A percentile compares a stretch with the other conserved stretches of the same genome.
These are phyloP conservation scores for Apiotrichum sp. DNA, from an alignment of 1,284 basidiomycete genomes.

Conservation along the genomic window DNA sequence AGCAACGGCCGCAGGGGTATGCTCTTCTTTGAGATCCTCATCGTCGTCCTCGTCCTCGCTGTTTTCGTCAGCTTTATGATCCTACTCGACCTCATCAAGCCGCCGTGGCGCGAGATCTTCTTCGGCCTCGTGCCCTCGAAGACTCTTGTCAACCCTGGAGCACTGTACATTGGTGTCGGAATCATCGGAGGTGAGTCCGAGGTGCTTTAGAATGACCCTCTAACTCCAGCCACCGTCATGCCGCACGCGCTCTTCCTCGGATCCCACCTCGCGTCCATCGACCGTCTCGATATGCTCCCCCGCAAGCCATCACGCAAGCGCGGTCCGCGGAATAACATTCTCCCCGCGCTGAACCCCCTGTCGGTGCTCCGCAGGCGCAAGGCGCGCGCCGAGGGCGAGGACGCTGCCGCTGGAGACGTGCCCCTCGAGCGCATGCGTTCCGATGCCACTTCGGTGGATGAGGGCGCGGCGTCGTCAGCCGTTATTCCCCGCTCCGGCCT, in stretches of 20 bases:
- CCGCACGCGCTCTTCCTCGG: slow-evolving; percentile 88
- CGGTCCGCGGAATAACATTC: neutral
- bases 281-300: slow-evolving; percentile 53
- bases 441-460: too few relatives aligned
- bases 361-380: slow-evolving; percentile 2
- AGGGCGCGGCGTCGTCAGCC: too few relatives aligned
- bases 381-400: neutral
- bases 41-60: slow-evolving; percentile 61
- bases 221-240: slow-evolving; percentile 64
- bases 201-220: neutral
- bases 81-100: slow-evolving; percentile 66
- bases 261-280: slow-evolving; percentile 74
- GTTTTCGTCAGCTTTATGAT: slow-evolving; percentile 77
- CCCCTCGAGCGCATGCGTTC: neutral
- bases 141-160: slow-evolving; percentile 44
- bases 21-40: slow-evolving; percentile 65
- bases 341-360: slow-evolving; percentile 23
- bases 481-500: neutral
- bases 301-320: slow-evolving; percentile 16
- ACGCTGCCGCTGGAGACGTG: neutral
- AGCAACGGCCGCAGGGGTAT: slow-evolving; percentile 42
- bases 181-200: slow-evolving; percentile 47
- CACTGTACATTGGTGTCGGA: slow-evolving; percentile 69
- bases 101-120: slow-evolving; percentile 74
- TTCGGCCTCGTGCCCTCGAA: slow-evolving; percentile 74